Conservation (phyloP, 495 filamentous ascomycete species). For the Podospora conica region DNA sequence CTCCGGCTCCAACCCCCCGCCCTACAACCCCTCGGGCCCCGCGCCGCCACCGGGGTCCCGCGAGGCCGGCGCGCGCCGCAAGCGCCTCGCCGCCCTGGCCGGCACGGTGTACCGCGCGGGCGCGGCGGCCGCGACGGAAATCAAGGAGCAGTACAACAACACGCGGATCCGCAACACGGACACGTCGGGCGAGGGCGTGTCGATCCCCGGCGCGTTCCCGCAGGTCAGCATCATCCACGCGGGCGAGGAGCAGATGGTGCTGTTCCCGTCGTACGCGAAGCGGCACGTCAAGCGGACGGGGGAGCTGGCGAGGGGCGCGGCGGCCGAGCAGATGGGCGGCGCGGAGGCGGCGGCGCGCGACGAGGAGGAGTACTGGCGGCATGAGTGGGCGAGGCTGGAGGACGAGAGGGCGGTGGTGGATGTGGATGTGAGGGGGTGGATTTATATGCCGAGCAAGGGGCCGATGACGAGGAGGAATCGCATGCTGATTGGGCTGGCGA, state of each 20-base stretch:
- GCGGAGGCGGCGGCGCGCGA: conserved; percentile 25
- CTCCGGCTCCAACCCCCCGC: conserved; percentile 23
- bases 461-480: conserved; percentile 87
- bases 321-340: not conserved
- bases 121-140: conserved; percentile 80
- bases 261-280: conserved; percentile 89
- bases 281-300: conserved; percentile 49
- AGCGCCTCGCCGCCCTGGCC: conserved; percentile 61
- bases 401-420: conserved; percentile 79
- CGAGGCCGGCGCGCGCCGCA: conserved; percentile 64
- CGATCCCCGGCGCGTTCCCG: conserved; percentile 72
- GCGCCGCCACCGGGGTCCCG: conserved; percentile 16
- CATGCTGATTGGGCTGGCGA: conserved; percentile 73
- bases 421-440: conserved; percentile 92
- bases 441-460: conserved; percentile 77
- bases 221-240: conserved; percentile 70
- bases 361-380: conserved; percentile 60
- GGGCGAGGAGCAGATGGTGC: conserved; percentile 83
- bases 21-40: conserved; percentile 8
- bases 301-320: not conserved
- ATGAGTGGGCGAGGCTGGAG: conserved; percentile 64
- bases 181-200: conserved; percentile 41
- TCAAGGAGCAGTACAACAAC: conserved; percentile 86
- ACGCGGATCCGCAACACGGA: conserved; percentile 49
- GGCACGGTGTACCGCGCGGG: conserved; percentile 55